A percentile compares a stretch with the other conserved stretches of the same genome.
phyloP scores from a whole-genome alignment of 345 rosid genomes.

The Brassica rapa region DNA sequence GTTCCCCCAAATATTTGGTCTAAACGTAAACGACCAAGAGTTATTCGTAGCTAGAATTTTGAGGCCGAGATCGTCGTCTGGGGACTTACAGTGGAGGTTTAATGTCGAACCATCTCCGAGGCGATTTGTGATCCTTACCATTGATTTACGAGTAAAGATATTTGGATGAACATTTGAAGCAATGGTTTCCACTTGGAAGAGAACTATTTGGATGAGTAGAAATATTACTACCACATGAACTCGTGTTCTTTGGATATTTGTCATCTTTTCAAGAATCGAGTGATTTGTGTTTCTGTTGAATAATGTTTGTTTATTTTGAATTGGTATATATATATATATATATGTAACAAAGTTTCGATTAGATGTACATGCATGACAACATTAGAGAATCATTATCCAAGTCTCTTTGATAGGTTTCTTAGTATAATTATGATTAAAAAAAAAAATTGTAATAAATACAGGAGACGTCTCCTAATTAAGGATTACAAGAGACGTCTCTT shows the following conservation, averaged over 20 bases:
- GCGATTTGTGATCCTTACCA: constrained; percentile 27
- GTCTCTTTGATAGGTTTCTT: no score
- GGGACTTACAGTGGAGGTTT: constrained; percentile 24
- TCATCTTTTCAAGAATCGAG: background rate
- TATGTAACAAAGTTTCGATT: background rate
- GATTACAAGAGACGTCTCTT: no score
- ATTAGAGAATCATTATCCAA: background rate
- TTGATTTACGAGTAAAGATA: background rate
- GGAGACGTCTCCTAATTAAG: no score
- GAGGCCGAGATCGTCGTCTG: constrained; percentile 27
- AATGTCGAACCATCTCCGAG: constrained; percentile 28
- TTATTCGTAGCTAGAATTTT: background rate
- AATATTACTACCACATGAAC: background rate
- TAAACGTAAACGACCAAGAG: constrained; percentile 18
- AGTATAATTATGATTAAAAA: no score
- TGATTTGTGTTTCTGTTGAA: background rate
- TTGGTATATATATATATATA: background rate
- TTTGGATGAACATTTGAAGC: background rate
- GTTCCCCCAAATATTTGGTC: constrained; percentile 11
- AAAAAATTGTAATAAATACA: no score
- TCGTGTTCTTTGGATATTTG: constrained; percentile 10
- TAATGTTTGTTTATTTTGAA: background rate
- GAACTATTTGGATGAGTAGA: constrained; percentile 26
- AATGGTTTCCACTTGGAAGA: constrained; percentile 5
- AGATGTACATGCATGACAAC: background rate